Conservation (phyloP, 2,329 filamentous ascomycete genomes). For the Fusarium pilosicola region DNA sequence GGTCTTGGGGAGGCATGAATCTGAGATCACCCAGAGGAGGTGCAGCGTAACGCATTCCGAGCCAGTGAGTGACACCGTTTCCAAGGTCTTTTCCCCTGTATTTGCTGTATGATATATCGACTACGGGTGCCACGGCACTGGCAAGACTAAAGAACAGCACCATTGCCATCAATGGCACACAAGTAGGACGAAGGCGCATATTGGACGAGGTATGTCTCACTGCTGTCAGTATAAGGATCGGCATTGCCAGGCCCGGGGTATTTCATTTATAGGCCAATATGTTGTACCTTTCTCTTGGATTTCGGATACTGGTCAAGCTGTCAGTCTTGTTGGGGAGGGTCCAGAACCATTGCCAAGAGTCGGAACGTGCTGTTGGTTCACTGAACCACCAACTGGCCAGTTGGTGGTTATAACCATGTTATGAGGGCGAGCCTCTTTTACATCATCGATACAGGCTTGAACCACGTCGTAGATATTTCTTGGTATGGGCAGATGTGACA, state of each 20-base stretch:
- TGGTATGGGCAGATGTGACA: not conserved
- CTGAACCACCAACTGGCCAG: not conserved
- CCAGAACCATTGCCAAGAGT: not conserved
- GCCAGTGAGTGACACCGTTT: slow-evolving; percentile 74
- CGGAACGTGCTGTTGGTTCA: not conserved
- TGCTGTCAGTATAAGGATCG: not conserved
- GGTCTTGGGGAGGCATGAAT: slow-evolving; percentile 76
- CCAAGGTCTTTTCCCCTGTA: slow-evolving; percentile 67
- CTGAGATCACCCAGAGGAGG: slow-evolving; percentile 72
- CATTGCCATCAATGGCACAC: not conserved
- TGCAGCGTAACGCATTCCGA: slow-evolving; percentile 79
- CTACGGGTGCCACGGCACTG: slow-evolving; percentile 41
- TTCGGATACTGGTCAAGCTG: not conserved
- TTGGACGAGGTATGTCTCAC: not conserved
- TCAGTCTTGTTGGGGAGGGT: not conserved
- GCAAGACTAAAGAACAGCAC: slow-evolving; percentile 13
- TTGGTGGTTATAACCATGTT: not conserved
- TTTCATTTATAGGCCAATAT: not conserved
- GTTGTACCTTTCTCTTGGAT: not conserved
- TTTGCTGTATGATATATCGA: slow-evolving; percentile 73
- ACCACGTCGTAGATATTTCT: not conserved
- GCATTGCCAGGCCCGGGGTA: not conserved
- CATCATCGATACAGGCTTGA: not conserved
- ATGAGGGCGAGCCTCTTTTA: not conserved
- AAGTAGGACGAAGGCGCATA: not conserved